Evolutionary conservation across 371 early-diverging fungal species (phyloP).

Genomic region (Mortierella sp.): DNA sequence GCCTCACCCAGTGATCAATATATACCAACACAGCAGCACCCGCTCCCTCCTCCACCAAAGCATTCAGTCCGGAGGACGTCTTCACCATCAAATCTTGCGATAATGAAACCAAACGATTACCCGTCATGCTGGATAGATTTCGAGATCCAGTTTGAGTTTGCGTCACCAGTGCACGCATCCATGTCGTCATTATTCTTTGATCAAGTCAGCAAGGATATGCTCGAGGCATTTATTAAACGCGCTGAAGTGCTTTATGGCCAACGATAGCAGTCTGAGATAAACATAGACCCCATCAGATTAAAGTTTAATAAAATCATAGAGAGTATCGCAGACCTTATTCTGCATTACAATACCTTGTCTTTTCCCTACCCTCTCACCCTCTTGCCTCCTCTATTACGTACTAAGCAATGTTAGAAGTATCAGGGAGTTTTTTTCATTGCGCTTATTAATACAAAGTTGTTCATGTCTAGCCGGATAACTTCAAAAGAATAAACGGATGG

Average conservation of each 20-base stretch:
- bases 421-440: too few species aligned
- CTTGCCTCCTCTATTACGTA: too few species aligned
- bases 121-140: constrained; percentile 79
- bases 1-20: background rate
- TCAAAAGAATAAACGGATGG: too few species aligned
- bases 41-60: constrained; percentile 19
- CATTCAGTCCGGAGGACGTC: constrained; percentile 19
- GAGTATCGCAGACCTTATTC: too few species aligned
- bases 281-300: too few species aligned
- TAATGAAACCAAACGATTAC: constrained; percentile 59
- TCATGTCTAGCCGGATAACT: too few species aligned
- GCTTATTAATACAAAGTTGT: too few species aligned
- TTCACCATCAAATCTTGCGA: constrained; percentile 43
- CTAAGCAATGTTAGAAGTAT: too few species aligned
- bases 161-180: constrained; percentile 81
- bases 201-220: constrained; percentile 80
- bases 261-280: constrained; percentile 14
- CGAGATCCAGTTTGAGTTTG: constrained; percentile 83
- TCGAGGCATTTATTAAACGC: constrained; percentile 78
- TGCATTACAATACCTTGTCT: too few species aligned
- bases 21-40: background rate
- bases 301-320: too few species aligned
- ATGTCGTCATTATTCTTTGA: constrained; percentile 82
- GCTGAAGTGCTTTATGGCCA: constrained; percentile 71
- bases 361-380: too few species aligned